A percentile compares a stretch with the other conserved stretches of the same genome.
Evolutionary conservation across 2,329 filamentous ascomycete genomes (phyloP).

Genomic region (Dactylonectria macrodidyma): DNA sequence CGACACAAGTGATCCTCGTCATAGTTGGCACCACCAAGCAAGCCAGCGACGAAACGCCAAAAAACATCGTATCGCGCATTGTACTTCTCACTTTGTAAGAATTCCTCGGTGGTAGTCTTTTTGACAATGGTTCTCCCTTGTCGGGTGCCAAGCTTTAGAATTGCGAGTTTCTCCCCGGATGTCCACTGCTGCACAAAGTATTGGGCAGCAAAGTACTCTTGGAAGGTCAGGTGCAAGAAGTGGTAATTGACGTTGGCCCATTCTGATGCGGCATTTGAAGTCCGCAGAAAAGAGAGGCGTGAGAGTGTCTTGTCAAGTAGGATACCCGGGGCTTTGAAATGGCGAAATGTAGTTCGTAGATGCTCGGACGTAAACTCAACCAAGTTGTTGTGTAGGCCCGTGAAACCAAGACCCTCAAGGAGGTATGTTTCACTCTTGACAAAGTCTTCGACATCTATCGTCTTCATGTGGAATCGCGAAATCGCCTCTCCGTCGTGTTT

Average conservation of each 20-base stretch:
- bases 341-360: slow-evolving; percentile 3
- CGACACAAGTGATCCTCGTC: background rate
- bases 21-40: background rate
- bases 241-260: slow-evolving; percentile 41
- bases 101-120: background rate
- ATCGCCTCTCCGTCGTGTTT: slow-evolving; percentile 17
- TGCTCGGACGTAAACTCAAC: slow-evolving; percentile 51
- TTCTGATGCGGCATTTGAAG: slow-evolving; percentile 45
- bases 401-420: slow-evolving; percentile 55
- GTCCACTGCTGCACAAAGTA: slow-evolving; percentile 54
- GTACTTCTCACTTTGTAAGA: background rate
- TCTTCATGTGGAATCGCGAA: slow-evolving; percentile 9
- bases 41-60: background rate
- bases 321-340: background rate
- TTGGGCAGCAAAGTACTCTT: too few relatives aligned
- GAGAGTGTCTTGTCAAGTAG: slow-evolving; percentile 27
- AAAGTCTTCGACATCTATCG: slow-evolving; percentile 33
- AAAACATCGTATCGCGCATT: background rate
- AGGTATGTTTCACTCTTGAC: slow-evolving; percentile 41
- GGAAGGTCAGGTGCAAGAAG: slow-evolving; percentile 52
- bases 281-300: slow-evolving; percentile 55
- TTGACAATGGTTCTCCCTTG: background rate
- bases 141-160: background rate
- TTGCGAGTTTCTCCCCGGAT: background rate
- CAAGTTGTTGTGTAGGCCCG: slow-evolving; percentile 51